These are phyloP conservation scores for Cyclotella atomus DNA, from an alignment of 108 stramenopile species.

Conservation along the genomic window DNA sequence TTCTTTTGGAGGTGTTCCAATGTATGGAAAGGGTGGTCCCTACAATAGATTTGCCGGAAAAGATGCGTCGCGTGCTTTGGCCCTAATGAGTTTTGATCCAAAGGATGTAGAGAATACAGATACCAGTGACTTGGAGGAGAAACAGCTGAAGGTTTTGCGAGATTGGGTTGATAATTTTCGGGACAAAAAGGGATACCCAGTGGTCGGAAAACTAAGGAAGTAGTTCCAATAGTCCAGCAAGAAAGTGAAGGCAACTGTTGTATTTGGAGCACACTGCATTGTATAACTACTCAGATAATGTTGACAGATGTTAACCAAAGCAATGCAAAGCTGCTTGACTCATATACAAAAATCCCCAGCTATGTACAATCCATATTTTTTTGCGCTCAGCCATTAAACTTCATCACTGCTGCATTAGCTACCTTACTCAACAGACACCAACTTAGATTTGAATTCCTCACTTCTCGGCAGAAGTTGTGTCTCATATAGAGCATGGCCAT, in stretches of 20 bases:
- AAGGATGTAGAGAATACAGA: constrained; percentile 82
- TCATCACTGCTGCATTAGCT: no score
- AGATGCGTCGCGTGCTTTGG: constrained; percentile 93
- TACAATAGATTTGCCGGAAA: constrained; percentile 96
- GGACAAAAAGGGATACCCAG: constrained; percentile 88
- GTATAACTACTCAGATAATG: no score
- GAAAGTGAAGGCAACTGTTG: no score
- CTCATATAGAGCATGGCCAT: constrained; percentile 34
- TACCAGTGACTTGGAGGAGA: constrained; percentile 82
- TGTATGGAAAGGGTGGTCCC: constrained; percentile 85
- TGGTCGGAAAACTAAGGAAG: constrained; percentile 86
- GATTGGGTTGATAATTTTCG: constrained; percentile 97
- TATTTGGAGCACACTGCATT: no score
- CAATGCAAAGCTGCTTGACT: no score
- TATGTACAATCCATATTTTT: no score
- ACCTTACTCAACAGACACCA: background rate
- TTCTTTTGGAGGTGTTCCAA: constrained; percentile 91
- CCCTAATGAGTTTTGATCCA: constrained; percentile 96
- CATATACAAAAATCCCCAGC: no score
- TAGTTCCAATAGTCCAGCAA: no score
- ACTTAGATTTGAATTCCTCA: constrained; percentile 7
- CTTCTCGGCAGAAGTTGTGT: constrained; percentile 23
- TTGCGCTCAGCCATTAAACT: no score
- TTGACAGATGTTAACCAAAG: no score
- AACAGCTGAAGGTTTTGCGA: constrained; percentile 78